A percentile compares a stretch with the other conserved stretches of the same genome.
phyloP scores from a whole-genome alignment of 352 stramenopile genomes.

The Peronospora destructor region DNA sequence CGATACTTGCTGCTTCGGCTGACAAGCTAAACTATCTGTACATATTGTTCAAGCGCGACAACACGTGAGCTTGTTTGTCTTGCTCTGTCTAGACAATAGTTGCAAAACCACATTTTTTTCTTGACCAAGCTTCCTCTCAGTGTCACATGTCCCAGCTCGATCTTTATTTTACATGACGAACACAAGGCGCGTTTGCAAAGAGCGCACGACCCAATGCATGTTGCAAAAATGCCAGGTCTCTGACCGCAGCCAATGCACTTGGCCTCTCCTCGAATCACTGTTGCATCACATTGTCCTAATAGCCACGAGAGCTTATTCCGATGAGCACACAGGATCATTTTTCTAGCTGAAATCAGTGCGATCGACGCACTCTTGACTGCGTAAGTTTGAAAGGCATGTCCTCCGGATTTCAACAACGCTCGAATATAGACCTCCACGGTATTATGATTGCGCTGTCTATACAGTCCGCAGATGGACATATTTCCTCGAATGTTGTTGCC shows the following conservation, averaged over 20 bases:
- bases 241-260: constrained; percentile 28
- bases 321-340: constrained; percentile 41
- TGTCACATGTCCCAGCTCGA: constrained; percentile 22
- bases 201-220: constrained; percentile 19
- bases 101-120: constrained; percentile 29
- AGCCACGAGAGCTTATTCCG: constrained; percentile 51
- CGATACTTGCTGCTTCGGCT: too few relatives aligned
- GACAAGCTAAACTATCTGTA: not conserved
- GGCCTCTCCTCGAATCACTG: constrained; percentile 14
- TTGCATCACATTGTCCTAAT: constrained; percentile 6
- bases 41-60: constrained; percentile 24
- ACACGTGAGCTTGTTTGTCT: constrained; percentile 9
- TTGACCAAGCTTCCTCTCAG: constrained; percentile 14
- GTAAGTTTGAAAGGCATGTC: constrained; percentile 35
- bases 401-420: constrained; percentile 36
- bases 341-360: constrained; percentile 39
- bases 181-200: constrained; percentile 27
- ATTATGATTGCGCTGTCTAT: constrained; percentile 41
- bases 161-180: constrained; percentile 17
- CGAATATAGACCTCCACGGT: constrained; percentile 43
- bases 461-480: constrained; percentile 47
- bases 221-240: constrained; percentile 23
- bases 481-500: constrained; percentile 39
- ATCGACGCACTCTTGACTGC: constrained; percentile 40
- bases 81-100: constrained; percentile 21